A percentile compares a stretch with the other conserved stretches of the same genome.
Conservation (phyloP, 1,139 yeast genomes). For the Magnusiomyces magnusii region DNA sequence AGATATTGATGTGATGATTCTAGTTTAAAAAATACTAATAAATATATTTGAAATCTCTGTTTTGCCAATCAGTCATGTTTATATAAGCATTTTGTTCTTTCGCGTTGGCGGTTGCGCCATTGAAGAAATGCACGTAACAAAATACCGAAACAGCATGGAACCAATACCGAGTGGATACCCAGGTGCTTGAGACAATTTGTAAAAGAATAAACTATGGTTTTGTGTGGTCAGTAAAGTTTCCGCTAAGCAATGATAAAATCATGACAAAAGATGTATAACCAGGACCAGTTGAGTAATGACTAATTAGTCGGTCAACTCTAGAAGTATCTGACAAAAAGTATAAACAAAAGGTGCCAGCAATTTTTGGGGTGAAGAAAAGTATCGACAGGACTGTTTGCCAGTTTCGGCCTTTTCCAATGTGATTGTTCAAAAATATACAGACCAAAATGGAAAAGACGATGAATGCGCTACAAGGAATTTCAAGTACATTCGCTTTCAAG, state of each 20-base stretch:
- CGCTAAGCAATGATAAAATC: slow-evolving; percentile 40
- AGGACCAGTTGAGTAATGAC: slow-evolving; percentile 25
- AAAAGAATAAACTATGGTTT: too few species aligned
- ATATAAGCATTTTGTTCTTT: slow-evolving; percentile 37
- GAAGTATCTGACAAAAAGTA: slow-evolving; percentile 20
- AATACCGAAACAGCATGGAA: slow-evolving; percentile 51
- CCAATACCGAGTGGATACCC: too few species aligned
- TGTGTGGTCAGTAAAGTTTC: slow-evolving; percentile 53
- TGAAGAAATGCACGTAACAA: slow-evolving; percentile 45
- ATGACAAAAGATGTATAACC: slow-evolving; percentile 41
- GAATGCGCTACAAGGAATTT: slow-evolving; percentile 26
- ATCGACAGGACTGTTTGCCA: slow-evolving; percentile 18
- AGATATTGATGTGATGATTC: too few species aligned
- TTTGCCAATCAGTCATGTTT: slow-evolving; percentile 58
- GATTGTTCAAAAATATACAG: slow-evolving; percentile 20
- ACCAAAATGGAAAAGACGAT: slow-evolving; percentile 20
- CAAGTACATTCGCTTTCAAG: slow-evolving; percentile 24
- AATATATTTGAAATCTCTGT: slow-evolving; percentile 50
- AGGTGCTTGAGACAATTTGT: too few species aligned
- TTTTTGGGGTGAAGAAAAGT: slow-evolving; percentile 22
- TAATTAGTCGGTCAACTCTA: slow-evolving; percentile 22
- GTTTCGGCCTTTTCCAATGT: slow-evolving; percentile 15
- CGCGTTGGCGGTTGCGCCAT: slow-evolving; percentile 29
- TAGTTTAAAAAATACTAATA: slow-evolving; percentile 25
- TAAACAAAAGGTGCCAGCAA: slow-evolving; percentile 25